These are phyloP conservation scores for Priceomyces fermenticarens DNA, from an alignment of 805 yeast species.

Conservation along the genomic window DNA sequence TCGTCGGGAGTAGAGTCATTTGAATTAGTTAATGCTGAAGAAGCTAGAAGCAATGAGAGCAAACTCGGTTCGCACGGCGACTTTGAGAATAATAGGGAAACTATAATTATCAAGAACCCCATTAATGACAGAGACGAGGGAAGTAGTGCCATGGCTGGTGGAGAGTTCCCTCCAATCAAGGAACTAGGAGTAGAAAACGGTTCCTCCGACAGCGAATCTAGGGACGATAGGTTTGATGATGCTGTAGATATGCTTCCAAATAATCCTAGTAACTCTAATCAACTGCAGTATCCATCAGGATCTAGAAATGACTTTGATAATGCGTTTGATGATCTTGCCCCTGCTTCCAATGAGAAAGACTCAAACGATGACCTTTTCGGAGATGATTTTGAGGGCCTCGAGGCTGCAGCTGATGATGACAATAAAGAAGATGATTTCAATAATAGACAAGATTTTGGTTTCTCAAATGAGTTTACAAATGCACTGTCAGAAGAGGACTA, in stretches of 20 bases:
- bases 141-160: constrained; percentile 16
- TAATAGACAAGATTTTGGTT: constrained; percentile 18
- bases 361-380: constrained; percentile 27
- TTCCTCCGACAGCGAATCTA: constrained; percentile 38
- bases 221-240: constrained; percentile 34
- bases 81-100: constrained; percentile 1
- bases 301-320: constrained; percentile 28
- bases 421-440: constrained; percentile 26
- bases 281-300: constrained; percentile 1
- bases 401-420: constrained; percentile 28
- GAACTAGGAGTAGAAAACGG: constrained; percentile 56
- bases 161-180: constrained; percentile 62
- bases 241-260: constrained; percentile 29
- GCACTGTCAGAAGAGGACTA: constrained; percentile 10
- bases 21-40: constrained; percentile 53
- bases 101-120: constrained; percentile 3
- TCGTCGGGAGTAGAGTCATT: constrained; percentile 51
- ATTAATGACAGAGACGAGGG: not conserved
- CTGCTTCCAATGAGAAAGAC: constrained; percentile 22
- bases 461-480: constrained; percentile 29
- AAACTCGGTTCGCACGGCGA: constrained; percentile 2
- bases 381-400: constrained; percentile 38
- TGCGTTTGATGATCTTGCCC: constrained; percentile 37
- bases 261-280: constrained; percentile 11
- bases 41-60: constrained; percentile 25